A percentile compares a stretch with the other conserved stretches of the same genome.
Evolutionary conservation across 2,329 filamentous ascomycete genomes (phyloP).

Genomic region (Neoascochyta sp.): DNA sequence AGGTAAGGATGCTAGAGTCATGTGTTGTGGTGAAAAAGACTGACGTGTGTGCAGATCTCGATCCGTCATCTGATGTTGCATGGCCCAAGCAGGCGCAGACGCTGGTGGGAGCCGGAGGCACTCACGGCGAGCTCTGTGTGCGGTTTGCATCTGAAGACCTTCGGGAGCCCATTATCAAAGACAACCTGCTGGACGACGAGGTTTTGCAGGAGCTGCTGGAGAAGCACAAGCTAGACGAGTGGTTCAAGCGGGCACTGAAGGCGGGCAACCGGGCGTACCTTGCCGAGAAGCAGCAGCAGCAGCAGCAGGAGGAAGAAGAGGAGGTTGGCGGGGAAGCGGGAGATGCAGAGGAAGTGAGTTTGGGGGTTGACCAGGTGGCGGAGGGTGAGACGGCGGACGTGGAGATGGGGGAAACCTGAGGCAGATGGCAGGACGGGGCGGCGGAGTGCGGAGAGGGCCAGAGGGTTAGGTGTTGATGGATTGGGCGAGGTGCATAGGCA

Average conservation of each 20-base stretch:
- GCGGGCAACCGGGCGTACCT: constrained; percentile 36
- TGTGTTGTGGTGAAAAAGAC: constrained; percentile 1
- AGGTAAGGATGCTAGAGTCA: constrained; percentile 48
- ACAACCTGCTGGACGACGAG: constrained; percentile 70
- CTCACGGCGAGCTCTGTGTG: constrained; percentile 56
- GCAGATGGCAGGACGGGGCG: constrained; percentile 1
- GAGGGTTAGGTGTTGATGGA: constrained; percentile 12
- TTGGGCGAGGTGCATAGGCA: constrained; percentile 17
- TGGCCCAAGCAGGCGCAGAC: constrained; percentile 21
- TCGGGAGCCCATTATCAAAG: constrained; percentile 63
- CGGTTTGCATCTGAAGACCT: constrained; percentile 54
- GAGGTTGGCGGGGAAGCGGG: constrained; percentile 6
- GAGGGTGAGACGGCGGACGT: constrained; percentile 29
- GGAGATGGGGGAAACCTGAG: constrained; percentile 30
- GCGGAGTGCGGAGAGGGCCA: constrained; percentile 5
- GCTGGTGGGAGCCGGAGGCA: constrained; percentile 47
- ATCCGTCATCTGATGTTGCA: constrained; percentile 9
- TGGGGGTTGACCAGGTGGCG: constrained; percentile 14
- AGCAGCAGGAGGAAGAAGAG: constrained; percentile 6
- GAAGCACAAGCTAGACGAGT: constrained; percentile 65
- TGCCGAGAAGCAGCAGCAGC: constrained; percentile 14
- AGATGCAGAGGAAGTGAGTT: constrained; percentile 7
- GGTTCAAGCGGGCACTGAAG: constrained; percentile 52
- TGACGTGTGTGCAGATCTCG: constrained; percentile 9
- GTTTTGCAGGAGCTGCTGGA: constrained; percentile 62